Evolutionary conservation across 2,329 filamentous ascomycete genomes (phyloP), one percentile per base, ranked within the genome.

Genomic region (Penicillium palitans): DNA sequence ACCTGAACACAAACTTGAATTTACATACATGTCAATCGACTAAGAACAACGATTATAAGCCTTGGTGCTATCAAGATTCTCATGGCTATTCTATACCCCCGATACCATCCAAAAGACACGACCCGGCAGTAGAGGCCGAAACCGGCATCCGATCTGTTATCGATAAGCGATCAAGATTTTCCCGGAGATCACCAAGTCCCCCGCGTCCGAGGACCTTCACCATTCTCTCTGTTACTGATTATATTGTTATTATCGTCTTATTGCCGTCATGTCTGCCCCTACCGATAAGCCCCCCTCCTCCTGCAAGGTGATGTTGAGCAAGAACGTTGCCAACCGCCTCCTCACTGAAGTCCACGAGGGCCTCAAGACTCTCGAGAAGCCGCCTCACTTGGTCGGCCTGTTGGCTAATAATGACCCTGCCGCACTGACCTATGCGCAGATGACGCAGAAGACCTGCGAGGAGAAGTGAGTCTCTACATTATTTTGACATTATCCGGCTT

Each of bases 371-470:
- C 81, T 96, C 48, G 83, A 88, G 70, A 86, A 84, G 65, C 80
- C 87, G 72, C 93, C 95, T 35, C 87, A 90, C 61, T 84, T 99
- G 53, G 90, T 93, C 45, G 95, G 93, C 59, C 96, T 97, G 77
- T 82, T 99, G 57, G 92, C 93, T 66, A 98, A 96, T 77, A 84
- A 85, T 65, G 95, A 99, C 77, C 91, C 93, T 31, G 91, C 92
- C 40, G 93, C 93, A 33, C 82, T 90, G 68, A 91, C 96, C 80
- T 98, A 99, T 74, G 95, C 95, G 55, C 91, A 97, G 76, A 97
- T 91, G 91, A 97, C 93, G 41, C 90, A 91, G 76, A 97, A 96
- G 83, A 97, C 95, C 4, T 96, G 91, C 77, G 85, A 88, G 76
- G 93, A 98, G 76, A 96, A 97, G 93, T 97, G 82, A 88, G 89